phyloP scores from a whole-genome alignment of 148 eudicot species.

The Hydrangea macrophylla region DNA sequence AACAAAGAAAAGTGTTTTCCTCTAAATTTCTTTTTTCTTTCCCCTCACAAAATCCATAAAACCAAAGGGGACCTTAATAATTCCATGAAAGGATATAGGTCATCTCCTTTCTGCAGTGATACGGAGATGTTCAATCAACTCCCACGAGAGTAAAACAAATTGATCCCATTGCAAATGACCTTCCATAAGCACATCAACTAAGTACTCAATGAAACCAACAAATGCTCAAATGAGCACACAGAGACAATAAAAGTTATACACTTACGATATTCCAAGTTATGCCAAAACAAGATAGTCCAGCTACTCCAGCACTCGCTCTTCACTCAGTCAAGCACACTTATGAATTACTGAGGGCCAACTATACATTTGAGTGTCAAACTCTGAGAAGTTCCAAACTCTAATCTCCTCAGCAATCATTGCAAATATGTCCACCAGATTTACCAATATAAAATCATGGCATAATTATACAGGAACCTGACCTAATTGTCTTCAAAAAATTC shows the following conservation, averaged over 20 bases:
- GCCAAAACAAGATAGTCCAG: background rate
- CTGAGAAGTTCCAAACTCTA: background rate
- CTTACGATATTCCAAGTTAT: background rate
- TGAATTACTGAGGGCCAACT: background rate
- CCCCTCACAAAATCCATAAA: too few relatives aligned
- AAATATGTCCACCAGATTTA: background rate
- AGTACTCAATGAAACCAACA: conserved; percentile 10
- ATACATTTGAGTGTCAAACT: background rate
- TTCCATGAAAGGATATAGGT: too few relatives aligned
- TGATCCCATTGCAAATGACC: background rate
- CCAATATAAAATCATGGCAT: background rate
- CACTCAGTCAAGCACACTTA: background rate
- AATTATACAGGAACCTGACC: background rate
- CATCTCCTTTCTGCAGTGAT: too few relatives aligned
- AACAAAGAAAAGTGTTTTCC: too few relatives aligned
- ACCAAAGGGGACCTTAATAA: too few relatives aligned
- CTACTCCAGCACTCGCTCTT: background rate
- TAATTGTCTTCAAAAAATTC: background rate
- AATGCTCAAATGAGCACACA: background rate
- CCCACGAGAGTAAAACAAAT: conserved; percentile 8
- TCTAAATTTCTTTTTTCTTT: too few relatives aligned
- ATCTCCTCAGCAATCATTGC: background rate
- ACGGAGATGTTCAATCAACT: too few relatives aligned
- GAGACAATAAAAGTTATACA: background rate
- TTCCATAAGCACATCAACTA: conserved; percentile 6